Conservation (phyloP, 2,329 filamentous ascomycete species). For the Talaromyces sp. region DNA sequence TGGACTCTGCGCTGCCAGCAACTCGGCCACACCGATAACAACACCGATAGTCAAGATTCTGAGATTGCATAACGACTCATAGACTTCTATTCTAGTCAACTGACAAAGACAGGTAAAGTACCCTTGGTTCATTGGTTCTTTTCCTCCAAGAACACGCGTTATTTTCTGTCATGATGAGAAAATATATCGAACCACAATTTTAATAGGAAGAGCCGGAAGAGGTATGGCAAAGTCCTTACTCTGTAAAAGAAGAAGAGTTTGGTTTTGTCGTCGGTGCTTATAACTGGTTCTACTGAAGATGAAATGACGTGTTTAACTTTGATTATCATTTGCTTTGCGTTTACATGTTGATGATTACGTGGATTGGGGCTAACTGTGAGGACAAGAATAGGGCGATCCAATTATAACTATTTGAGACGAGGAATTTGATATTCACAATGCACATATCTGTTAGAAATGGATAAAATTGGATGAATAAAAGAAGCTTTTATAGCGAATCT, state of each 20-base stretch:
- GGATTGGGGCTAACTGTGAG: background rate
- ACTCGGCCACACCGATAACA: background rate
- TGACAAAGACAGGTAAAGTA: background rate
- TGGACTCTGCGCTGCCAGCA: background rate
- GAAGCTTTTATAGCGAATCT: background rate
- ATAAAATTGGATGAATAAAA: background rate
- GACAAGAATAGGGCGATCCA: background rate
- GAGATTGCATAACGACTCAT: no score
- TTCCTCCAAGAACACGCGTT: background rate
- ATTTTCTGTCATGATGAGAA: slow-evolving; percentile 34
- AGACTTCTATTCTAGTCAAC: background rate
- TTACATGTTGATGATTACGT: background rate
- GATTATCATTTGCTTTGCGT: background rate
- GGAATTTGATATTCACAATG: background rate
- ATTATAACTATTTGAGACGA: background rate
- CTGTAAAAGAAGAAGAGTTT: slow-evolving; percentile 12
- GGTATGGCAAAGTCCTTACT: slow-evolving; percentile 31
- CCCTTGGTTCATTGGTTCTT: background rate
- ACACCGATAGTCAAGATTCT: background rate
- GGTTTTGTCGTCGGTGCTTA: slow-evolving; percentile 42
- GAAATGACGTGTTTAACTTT: slow-evolving; percentile 2
- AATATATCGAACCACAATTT: slow-evolving; percentile 33
- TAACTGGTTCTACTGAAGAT: slow-evolving; percentile 40
- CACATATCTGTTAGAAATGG: background rate
- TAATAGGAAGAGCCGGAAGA: slow-evolving; percentile 46